A percentile compares a stretch with the other conserved stretches of the same genome.
Conservation (phyloP, 2,329 filamentous ascomycete genomes). For the Zasmidium angulare region DNA sequence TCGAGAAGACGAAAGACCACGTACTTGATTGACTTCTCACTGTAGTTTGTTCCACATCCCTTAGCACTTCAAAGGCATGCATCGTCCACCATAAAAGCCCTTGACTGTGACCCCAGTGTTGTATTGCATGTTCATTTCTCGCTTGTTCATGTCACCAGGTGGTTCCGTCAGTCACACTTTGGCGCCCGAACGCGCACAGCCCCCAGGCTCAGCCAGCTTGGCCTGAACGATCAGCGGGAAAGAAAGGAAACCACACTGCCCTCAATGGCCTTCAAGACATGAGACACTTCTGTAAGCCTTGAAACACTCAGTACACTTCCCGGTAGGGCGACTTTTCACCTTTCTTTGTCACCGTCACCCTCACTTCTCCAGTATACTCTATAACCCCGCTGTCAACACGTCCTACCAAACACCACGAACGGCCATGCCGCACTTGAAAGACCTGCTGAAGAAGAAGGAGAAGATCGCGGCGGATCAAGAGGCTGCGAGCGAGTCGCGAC, state of each 20-base stretch:
- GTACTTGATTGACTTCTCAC: not conserved
- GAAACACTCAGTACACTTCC: not conserved
- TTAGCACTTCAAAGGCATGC: not conserved
- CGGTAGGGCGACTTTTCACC: not conserved
- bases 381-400: not conserved
- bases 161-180: not conserved
- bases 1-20: not conserved
- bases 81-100: too few relatives aligned
- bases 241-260: not conserved
- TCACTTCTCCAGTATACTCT: not conserved
- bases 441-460: constrained; percentile 64
- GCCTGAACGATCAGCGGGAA: not conserved
- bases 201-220: not conserved
- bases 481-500: constrained; percentile 33
- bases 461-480: constrained; percentile 39
- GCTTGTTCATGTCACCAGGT: not conserved
- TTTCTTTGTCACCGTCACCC: not conserved
- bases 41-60: not conserved
- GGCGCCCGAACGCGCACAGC: not conserved
- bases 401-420: not conserved
- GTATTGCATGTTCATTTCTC: not conserved
- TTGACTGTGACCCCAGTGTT: too few relatives aligned
- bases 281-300: not conserved
- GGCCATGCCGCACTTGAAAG: constrained; percentile 57
- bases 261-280: not conserved